Evolutionary conservation across 345 rosid species (phyloP), one percentile per base, ranked within the genome.

Genomic region (Sonneratia caseolaris): DNA sequence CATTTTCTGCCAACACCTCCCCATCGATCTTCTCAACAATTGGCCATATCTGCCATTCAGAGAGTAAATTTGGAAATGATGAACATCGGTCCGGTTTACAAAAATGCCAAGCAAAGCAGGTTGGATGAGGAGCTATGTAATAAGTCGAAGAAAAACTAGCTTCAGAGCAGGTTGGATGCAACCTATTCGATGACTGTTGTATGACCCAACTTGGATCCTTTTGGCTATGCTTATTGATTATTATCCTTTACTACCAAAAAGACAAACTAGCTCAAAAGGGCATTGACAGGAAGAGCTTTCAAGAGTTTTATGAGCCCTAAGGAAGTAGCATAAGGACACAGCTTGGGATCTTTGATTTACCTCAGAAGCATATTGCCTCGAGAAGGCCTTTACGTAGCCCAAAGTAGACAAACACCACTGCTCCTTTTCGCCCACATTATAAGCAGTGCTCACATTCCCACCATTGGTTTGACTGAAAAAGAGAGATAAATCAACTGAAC

Each of bases 391-490:
- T 66, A 92, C 88, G 76, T 89, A 89, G 75, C 97, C 97, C 43
- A 95, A 87, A 70, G 99, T 90, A 24, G 97, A 81, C 70, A 92
- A 77, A 79, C 98, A 95, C 99, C 98, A 92, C 70, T 95, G 99
- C 78, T 86, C 92, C 67, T 80, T 88, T 79, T 95, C 98, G 55
- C 97, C 88, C 3, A 92, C 74, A 59, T 72, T 87, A 37, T 88
- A 88, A 37, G 45, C 16, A 66, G 64, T 70, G 45, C 71, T 74
- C 1, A 76, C 61, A 56, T 62, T 78, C 51, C 74, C 86, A 61
- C 90, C 89, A 64, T 90, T 88, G 18, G 80, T 70, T 49, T 77
- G 84, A 71, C 96, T 88, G 85, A 49, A 68, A 74, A 16, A 64
- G 66, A 43, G 68, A 27, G 68, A 65, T 9, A 13, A 32, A 35